Evolutionary conservation across 2,329 filamentous ascomycete genomes (phyloP).

Genomic region (Herpotrichia juniperi): DNA sequence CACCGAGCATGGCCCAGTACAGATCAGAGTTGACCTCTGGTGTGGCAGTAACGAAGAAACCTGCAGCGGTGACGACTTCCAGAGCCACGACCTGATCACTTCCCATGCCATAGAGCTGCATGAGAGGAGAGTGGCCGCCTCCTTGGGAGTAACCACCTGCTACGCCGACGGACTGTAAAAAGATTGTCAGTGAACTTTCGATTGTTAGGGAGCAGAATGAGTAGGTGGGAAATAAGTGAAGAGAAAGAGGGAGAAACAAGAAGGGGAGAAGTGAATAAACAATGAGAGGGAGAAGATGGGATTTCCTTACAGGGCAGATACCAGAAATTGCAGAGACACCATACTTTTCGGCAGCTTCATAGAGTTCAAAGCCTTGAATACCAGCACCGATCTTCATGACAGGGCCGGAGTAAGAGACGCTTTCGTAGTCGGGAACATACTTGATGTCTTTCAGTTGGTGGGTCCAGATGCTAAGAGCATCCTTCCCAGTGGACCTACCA

Average conservation of each 20-base stretch:
- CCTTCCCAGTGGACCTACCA: constrained; percentile 35
- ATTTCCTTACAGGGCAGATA: constrained; percentile 9
- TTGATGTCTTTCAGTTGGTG: constrained; percentile 36
- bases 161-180: constrained; percentile 59
- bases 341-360: constrained; percentile 34
- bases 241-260: no score
- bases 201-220: neutral
- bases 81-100: constrained; percentile 45
- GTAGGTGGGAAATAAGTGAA: no score
- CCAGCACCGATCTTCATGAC: constrained; percentile 42
- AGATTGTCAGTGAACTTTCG: constrained; percentile 19
- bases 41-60: constrained; percentile 31
- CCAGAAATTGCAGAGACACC: constrained; percentile 27
- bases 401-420: constrained; percentile 31
- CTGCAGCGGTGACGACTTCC: constrained; percentile 38
- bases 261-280: no score
- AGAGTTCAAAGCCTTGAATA: constrained; percentile 38
- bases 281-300: no score
- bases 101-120: constrained; percentile 50
- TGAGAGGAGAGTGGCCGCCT: constrained; percentile 62
- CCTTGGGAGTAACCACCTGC: constrained; percentile 49
- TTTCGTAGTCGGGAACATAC: constrained; percentile 34
- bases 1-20: constrained; percentile 47
- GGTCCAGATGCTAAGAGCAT: constrained; percentile 38
- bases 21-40: constrained; percentile 43